A percentile compares a stretch with the other conserved stretches of the same genome.
Conservation (phyloP, 495 filamentous ascomycete species). For the Penicillium nucicola region DNA sequence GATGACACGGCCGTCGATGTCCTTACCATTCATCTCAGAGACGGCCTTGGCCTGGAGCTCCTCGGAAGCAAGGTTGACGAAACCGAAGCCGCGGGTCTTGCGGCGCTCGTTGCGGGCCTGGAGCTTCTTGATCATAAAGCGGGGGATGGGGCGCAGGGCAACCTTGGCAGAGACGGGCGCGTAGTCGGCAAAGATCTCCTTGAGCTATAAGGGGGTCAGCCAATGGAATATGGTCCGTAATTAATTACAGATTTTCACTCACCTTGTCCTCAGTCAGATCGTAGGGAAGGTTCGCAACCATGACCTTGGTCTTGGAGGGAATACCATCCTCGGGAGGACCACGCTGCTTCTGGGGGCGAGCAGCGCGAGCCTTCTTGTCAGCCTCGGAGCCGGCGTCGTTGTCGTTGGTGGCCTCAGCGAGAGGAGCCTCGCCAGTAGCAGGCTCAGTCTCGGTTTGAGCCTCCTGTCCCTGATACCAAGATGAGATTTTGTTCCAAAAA, state of each 20-base stretch:
- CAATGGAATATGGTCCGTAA: not conserved
- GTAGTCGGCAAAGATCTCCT: slow-evolving; percentile 92
- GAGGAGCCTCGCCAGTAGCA: slow-evolving; percentile 50
- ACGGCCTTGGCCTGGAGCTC: slow-evolving; percentile 97
- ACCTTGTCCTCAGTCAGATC: slow-evolving; percentile 98
- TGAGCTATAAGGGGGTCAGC: slow-evolving; percentile 60
- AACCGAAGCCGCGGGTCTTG: slow-evolving; percentile 98
- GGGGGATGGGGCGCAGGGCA: slow-evolving; percentile 94
- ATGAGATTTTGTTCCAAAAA: slow-evolving; percentile 8
- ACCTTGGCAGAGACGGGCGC: slow-evolving; percentile 92
- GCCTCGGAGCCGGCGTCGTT: slow-evolving; percentile 51
- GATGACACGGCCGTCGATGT: slow-evolving; percentile 96
- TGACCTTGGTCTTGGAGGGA: slow-evolving; percentile 98
- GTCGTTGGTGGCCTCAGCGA: slow-evolving; percentile 61
- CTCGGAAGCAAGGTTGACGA: slow-evolving; percentile 93
- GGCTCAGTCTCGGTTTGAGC: slow-evolving; percentile 38
- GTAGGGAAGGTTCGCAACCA: slow-evolving; percentile 98
- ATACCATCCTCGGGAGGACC: slow-evolving; percentile 97
- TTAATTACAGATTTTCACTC: slow-evolving; percentile 17
- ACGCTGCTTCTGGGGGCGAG: slow-evolving; percentile 63
- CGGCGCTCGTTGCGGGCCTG: slow-evolving; percentile 95
- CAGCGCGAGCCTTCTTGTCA: slow-evolving; percentile 43
- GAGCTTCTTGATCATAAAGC: slow-evolving; percentile 99
- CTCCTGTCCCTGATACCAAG: slow-evolving; percentile 19
- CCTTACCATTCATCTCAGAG: slow-evolving; percentile 97